Percentiles rank a stretch among this genome's conserved stretches.
Conservation (phyloP, 2,329 filamentous ascomycete species). For the Talaromyces sp. region DNA sequence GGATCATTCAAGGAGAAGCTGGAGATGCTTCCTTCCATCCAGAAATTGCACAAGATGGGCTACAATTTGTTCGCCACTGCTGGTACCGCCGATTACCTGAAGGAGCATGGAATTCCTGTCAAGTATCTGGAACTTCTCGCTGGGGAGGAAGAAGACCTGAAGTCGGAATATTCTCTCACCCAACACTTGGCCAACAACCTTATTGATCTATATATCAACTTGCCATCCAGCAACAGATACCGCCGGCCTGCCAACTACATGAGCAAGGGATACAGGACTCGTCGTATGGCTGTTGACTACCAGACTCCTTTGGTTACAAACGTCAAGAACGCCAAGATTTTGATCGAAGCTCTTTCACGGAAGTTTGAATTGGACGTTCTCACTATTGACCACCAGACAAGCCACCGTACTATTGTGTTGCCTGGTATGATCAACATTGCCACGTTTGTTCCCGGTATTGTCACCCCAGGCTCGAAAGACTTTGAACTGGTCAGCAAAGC, state of each 20-base stretch:
- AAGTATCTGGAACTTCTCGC: slow-evolving; percentile 88
- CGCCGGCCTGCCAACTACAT: slow-evolving; percentile 96
- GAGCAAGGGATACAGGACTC: slow-evolving; percentile 93
- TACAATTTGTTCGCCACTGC: slow-evolving; percentile 96
- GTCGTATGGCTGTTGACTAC: slow-evolving; percentile 96
- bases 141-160: slow-evolving; percentile 73
- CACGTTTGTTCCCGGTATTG: slow-evolving; percentile 72
- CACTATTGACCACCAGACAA: slow-evolving; percentile 86
- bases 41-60: slow-evolving; percentile 82
- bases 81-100: slow-evolving; percentile 92
- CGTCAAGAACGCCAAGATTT: slow-evolving; percentile 97
- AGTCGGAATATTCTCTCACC: slow-evolving; percentile 93
- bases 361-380: slow-evolving; percentile 80
- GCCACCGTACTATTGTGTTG: slow-evolving; percentile 68
- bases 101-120: slow-evolving; percentile 84
- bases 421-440: slow-evolving; percentile 74
- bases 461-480: slow-evolving; percentile 59
- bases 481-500: slow-evolving; percentile 67
- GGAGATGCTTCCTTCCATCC: slow-evolving; percentile 89
- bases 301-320: slow-evolving; percentile 97
- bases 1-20: slow-evolving; percentile 97
- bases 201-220: slow-evolving; percentile 97
- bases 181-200: slow-evolving; percentile 96
- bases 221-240: slow-evolving; percentile 98
- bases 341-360: slow-evolving; percentile 88